phyloP scores from a whole-genome alignment of 371 early-diverging fungal species.

The Mortierella sp. region DNA sequence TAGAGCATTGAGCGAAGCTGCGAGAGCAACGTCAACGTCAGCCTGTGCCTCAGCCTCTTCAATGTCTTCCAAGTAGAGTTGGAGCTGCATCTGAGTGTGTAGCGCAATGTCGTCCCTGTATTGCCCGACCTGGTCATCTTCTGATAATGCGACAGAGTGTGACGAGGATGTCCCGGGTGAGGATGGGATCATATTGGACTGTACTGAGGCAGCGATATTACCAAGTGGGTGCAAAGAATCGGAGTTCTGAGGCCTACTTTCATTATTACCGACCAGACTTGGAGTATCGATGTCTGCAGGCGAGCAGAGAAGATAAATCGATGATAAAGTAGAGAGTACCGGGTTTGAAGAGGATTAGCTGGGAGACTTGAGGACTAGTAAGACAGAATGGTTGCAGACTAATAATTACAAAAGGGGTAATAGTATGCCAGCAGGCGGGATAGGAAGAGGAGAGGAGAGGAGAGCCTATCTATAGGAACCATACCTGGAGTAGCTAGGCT shows the following conservation, averaged over 20 bases:
- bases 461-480: neutral
- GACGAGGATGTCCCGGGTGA: constrained; percentile 18
- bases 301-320: neutral
- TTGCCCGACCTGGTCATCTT: constrained; percentile 22
- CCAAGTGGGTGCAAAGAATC: neutral
- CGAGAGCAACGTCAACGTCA: constrained; percentile 12
- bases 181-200: constrained; percentile 59
- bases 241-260: neutral
- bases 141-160: neutral
- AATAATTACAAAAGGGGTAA: neutral
- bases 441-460: neutral
- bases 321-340: neutral
- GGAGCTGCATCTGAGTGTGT: constrained; percentile 45
- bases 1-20: constrained; percentile 10
- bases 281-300: neutral
- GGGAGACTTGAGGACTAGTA: neutral
- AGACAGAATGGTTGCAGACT: constrained; percentile 73
- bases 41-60: constrained; percentile 27
- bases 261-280: neutral
- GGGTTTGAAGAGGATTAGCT: neutral
- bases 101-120: constrained; percentile 31
- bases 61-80: constrained; percentile 39
- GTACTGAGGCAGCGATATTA: neutral
- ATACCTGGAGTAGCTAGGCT: neutral
- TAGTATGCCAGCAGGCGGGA: neutral